Conservation (phyloP, 2,329 filamentous ascomycete genomes). For the Colletotrichum camelliae region DNA sequence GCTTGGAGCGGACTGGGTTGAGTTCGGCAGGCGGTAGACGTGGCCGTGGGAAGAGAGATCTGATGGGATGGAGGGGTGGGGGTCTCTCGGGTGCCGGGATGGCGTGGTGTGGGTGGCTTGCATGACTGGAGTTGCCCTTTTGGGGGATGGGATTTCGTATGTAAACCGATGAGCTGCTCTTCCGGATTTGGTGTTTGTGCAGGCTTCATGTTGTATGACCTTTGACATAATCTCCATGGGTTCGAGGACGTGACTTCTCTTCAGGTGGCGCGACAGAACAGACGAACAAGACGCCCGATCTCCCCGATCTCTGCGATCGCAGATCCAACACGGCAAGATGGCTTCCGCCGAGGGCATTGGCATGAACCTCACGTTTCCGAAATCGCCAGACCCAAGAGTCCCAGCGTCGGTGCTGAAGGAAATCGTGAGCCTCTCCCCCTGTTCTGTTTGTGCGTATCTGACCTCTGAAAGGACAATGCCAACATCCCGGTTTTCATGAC, state of each 20-base stretch:
- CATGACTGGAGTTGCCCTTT: not conserved
- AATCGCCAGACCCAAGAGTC: not conserved
- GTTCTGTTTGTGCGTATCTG: not conserved
- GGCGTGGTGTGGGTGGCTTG: not conserved
- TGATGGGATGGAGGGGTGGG: slow-evolving; percentile 1
- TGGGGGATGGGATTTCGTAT: not conserved
- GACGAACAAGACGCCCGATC: not conserved
- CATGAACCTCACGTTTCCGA: not conserved
- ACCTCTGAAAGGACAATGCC: not conserved
- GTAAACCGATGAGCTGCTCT: not conserved
- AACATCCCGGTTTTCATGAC: slow-evolving; percentile 31
- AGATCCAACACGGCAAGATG: not conserved
- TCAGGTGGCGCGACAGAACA: not conserved
- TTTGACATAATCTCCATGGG: not conserved
- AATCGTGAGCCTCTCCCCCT: not conserved
- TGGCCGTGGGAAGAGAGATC: not conserved
- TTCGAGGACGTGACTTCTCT: not conserved
- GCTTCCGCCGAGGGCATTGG: not conserved
- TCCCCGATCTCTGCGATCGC: not conserved
- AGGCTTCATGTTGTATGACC: not conserved
- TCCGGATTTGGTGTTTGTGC: not conserved
- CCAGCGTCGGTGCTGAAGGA: not conserved
- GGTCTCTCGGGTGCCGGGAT: not conserved
- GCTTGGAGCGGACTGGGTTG: not conserved
- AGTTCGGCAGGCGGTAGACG: not conserved